A percentile compares a stretch with the other conserved stretches of the same genome.
Evolutionary conservation across 257 asterid genomes (phyloP).

Genomic region (Solanum ossicruentum): DNA sequence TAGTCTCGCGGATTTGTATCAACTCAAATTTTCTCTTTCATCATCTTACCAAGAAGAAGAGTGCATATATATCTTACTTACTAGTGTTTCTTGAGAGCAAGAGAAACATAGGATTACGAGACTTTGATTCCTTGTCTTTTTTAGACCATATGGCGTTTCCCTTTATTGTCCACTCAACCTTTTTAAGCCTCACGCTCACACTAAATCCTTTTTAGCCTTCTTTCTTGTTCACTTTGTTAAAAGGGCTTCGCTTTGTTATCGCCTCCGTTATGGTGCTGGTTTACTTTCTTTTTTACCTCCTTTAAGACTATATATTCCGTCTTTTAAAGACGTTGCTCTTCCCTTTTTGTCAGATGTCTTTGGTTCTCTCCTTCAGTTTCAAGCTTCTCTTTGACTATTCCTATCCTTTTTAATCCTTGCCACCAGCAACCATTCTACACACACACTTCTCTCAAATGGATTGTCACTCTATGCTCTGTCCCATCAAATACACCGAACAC

Average conservation of each 20-base stretch:
- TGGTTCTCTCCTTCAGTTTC: slow-evolving; percentile 3
- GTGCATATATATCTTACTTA: background rate
- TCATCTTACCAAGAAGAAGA: background rate
- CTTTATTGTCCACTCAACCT: background rate
- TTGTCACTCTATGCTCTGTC: background rate
- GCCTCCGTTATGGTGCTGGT: background rate
- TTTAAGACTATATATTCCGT: slow-evolving; percentile 4
- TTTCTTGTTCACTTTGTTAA: background rate
- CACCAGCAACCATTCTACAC: background rate
- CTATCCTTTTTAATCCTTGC: background rate
- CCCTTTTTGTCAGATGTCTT: slow-evolving; percentile 24
- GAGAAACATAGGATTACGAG: background rate
- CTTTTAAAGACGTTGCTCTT: slow-evolving; percentile 12
- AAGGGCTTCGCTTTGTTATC: background rate
- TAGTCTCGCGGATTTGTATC: slow-evolving; percentile 14
- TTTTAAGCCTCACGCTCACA: background rate
- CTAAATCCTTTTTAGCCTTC: background rate
- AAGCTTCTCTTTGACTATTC: slow-evolving; percentile 8
- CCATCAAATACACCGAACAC: slow-evolving; percentile 14
- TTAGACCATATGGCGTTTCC: background rate
- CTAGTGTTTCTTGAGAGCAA: background rate
- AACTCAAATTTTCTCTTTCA: background rate
- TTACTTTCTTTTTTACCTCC: background rate
- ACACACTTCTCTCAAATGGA: background rate
- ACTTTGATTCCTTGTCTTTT: background rate